Evolutionary conservation across 1,284 basidiomycete species (phyloP).

Genomic region (Tilletiaria anomala): DNA sequence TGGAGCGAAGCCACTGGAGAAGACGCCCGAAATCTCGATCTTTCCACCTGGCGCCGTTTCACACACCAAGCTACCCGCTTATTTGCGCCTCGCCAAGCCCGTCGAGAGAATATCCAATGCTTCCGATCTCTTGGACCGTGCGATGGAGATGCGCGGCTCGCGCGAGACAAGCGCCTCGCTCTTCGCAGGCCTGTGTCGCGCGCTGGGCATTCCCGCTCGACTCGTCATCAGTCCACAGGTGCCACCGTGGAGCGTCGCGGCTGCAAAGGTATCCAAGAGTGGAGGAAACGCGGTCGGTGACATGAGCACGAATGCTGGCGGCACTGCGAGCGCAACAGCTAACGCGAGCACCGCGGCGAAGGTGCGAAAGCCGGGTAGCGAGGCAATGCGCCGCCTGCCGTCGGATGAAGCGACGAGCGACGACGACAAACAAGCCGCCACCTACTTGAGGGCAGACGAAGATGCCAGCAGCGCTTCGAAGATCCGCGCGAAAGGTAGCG

Average conservation of each 20-base stretch:
- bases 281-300: no score
- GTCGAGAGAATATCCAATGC: slow-evolving; percentile 57
- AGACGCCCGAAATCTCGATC: slow-evolving; percentile 42
- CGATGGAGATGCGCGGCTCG: slow-evolving; percentile 62
- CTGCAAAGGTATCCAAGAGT: slow-evolving; percentile 31
- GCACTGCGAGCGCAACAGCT: no score
- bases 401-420: no score
- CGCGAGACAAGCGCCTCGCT: slow-evolving; percentile 78
- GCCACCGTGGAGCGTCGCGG: slow-evolving; percentile 57
- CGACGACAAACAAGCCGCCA: no score
- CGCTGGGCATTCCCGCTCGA: slow-evolving; percentile 70
- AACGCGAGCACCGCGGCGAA: no score
- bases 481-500: no score
- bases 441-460: no score
- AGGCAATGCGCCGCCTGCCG: no score
- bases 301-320: no score
- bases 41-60: slow-evolving; percentile 23
- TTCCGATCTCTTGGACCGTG: slow-evolving; percentile 80
- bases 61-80: slow-evolving; percentile 12
- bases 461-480: no score
- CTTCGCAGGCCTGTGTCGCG: slow-evolving; percentile 77
- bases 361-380: no score
- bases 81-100: slow-evolving; percentile 43
- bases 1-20: slow-evolving; percentile 1
- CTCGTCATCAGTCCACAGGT: slow-evolving; percentile 81